These are phyloP conservation scores for Myxozyma melibiosi DNA, from an alignment of 805 yeast genomes.

Conservation along the genomic window DNA sequence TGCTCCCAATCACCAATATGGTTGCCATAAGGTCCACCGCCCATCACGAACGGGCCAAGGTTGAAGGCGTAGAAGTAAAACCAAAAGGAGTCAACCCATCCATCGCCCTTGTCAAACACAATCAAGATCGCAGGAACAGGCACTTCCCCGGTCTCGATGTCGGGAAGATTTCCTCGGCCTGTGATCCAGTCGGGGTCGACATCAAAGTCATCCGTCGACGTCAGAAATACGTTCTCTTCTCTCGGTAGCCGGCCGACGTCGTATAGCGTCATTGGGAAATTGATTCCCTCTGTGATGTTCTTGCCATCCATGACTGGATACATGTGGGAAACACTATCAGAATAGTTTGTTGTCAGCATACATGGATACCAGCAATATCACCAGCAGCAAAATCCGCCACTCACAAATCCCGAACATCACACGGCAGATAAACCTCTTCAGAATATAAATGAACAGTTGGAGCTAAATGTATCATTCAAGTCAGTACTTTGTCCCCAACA, in stretches of 20 bases:
- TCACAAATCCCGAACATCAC: slow-evolving; percentile 65
- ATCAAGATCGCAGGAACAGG: slow-evolving; percentile 80
- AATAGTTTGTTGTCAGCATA: slow-evolving; percentile 50
- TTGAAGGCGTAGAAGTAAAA: slow-evolving; percentile 93
- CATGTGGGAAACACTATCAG: slow-evolving; percentile 36
- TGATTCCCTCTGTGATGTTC: slow-evolving; percentile 38
- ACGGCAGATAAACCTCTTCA: slow-evolving; percentile 85
- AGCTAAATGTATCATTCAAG: slow-evolving; percentile 34
- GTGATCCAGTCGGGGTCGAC: slow-evolving; percentile 82
- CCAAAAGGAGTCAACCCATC: slow-evolving; percentile 96
- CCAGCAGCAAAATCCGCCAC: slow-evolving; percentile 43
- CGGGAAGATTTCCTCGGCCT: slow-evolving; percentile 68
- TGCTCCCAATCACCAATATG: slow-evolving; percentile 99
- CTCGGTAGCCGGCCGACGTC: slow-evolving; percentile 42
- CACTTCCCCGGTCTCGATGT: slow-evolving; percentile 68
- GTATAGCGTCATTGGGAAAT: slow-evolving; percentile 36
- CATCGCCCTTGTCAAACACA: slow-evolving; percentile 90
- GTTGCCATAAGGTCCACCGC: slow-evolving; percentile 94
- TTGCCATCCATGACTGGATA: slow-evolving; percentile 36
- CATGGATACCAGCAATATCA: slow-evolving; percentile 51
- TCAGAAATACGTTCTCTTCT: slow-evolving; percentile 53
- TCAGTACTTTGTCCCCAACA: background rate
- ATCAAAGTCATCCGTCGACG: slow-evolving; percentile 70
- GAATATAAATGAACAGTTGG: slow-evolving; percentile 86
- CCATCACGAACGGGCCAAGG: slow-evolving; percentile 96